Conservation (phyloP, 2,329 filamentous ascomycete species). For the Dothistroma septosporum region DNA sequence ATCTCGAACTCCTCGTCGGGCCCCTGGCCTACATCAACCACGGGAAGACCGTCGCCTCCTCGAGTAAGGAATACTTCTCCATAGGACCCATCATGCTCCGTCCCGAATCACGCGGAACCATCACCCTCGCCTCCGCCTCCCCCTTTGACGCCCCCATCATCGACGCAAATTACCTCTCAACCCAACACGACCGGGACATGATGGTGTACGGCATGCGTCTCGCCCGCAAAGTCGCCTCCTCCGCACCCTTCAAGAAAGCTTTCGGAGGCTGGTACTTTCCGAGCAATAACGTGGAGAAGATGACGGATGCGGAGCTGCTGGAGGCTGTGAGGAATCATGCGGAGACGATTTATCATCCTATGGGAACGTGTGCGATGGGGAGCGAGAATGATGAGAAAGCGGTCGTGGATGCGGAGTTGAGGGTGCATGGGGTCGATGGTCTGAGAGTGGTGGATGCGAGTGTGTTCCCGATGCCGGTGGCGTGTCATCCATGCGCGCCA, state of each 20-base stretch:
- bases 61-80: constrained; percentile 12
- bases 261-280: constrained; percentile 15
- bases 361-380: constrained; percentile 22
- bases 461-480: constrained; percentile 20
- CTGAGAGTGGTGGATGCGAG: constrained; percentile 32
- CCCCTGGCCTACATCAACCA: constrained; percentile 17
- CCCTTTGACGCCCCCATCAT: constrained; percentile 39
- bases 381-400: constrained; percentile 12
- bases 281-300: constrained; percentile 4
- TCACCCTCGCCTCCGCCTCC: constrained; percentile 38
- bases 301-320: constrained; percentile 14
- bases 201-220: constrained; percentile 17
- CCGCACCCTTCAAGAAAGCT: constrained; percentile 11
- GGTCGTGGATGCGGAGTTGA: constrained; percentile 27
- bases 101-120: constrained; percentile 43
- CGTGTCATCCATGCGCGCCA: constrained; percentile 15
- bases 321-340: constrained; percentile 9
- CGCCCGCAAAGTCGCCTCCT: constrained; percentile 5
- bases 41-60: constrained; percentile 6
- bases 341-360: constrained; percentile 23
- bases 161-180: constrained; percentile 39
- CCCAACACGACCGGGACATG: constrained; percentile 18
- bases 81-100: constrained; percentile 13
- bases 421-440: constrained; percentile 25
- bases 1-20: constrained; percentile 17